Evolutionary conservation across 108 stramenopile species (phyloP).

Genomic region (Cyclotella choctawhatcheeana): DNA sequence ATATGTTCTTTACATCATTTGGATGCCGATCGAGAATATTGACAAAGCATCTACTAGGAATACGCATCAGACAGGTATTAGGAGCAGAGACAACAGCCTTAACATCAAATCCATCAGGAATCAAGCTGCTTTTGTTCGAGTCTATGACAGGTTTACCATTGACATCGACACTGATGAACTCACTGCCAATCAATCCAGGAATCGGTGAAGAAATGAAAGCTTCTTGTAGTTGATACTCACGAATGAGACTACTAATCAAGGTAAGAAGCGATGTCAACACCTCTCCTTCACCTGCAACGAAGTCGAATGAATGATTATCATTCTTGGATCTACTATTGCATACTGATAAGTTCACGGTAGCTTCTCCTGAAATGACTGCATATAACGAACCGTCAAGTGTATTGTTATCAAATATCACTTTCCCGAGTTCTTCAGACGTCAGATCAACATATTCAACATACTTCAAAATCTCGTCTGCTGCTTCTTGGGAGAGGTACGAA

Average conservation of each 20-base stretch:
- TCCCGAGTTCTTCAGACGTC: conserved; percentile 9
- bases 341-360: conserved; percentile 26
- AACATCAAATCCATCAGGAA: conserved; percentile 24
- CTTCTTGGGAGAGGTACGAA: conserved; percentile 55
- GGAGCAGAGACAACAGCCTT: conserved; percentile 30
- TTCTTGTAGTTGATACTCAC: conserved; percentile 29
- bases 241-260: conserved; percentile 46
- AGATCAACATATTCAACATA: conserved; percentile 48
- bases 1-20: conserved; percentile 45
- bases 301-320: conserved; percentile 26
- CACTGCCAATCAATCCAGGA: conserved; percentile 12
- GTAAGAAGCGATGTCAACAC: conserved; percentile 53
- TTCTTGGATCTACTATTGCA: neutral
- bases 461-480: conserved; percentile 35
- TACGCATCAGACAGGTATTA: conserved; percentile 44
- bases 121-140: neutral
- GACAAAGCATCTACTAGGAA: conserved; percentile 46
- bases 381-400: conserved; percentile 58
- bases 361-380: conserved; percentile 49
- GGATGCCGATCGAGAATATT: conserved; percentile 47
- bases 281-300: conserved; percentile 43
- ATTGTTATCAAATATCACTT: conserved; percentile 34
- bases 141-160: neutral
- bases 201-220: conserved; percentile 3
- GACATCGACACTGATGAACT: conserved; percentile 3